Evolutionary conservation across 371 early-diverging fungal genomes (phyloP), one percentile per base, ranked within the genome.

Genomic region (Mucor piriformis): DNA sequence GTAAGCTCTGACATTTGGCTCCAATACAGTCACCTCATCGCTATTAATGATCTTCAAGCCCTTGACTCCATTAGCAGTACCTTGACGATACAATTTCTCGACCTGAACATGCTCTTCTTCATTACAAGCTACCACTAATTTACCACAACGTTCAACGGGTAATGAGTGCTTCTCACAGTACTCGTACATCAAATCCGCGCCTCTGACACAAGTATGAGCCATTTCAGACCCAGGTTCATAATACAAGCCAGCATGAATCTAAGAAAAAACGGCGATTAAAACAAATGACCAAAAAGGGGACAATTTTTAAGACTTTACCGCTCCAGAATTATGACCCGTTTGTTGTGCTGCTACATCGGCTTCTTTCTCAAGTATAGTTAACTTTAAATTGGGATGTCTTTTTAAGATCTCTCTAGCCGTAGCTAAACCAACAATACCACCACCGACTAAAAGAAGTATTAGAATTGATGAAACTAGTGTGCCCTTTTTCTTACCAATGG

Each of bases 391-490:
- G 4, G 77, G 73, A 54, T 70, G 70, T 35, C 77, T 60, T n/a
- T 68, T 67, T n/a, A 77, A 47, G 4, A 77, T 43, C 35, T 77
- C 77, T 46, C 77, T 67, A n/a, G 77, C 77, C 7, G 77, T 77
- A 20, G 74, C 77, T 25, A 77, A 51, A 24, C 77, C 77, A 50
- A 76, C 64, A 50, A 76, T 76, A 35, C 76, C 76, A n/a, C 70
- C 76, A 25, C 76, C 76, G 12, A 76, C 73, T 46, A 1, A 8
- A 29, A 29, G 29, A 29, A 29, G 29, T 29, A 8, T 29, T 29
- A 29, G 29, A 29, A 29, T 29, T 6, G 4, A 29, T 29, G 8
- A 33, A 7, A 11, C 5, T 11, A 33, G 34, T 33, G 34, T 33
- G 34, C n/a, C n/a, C n/a, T n/a, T n/a, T 5, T 3, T 43, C 15